Evolutionary conservation across 768 basidiomycete genomes (phyloP).

Genomic region (Serendipita indica): DNA sequence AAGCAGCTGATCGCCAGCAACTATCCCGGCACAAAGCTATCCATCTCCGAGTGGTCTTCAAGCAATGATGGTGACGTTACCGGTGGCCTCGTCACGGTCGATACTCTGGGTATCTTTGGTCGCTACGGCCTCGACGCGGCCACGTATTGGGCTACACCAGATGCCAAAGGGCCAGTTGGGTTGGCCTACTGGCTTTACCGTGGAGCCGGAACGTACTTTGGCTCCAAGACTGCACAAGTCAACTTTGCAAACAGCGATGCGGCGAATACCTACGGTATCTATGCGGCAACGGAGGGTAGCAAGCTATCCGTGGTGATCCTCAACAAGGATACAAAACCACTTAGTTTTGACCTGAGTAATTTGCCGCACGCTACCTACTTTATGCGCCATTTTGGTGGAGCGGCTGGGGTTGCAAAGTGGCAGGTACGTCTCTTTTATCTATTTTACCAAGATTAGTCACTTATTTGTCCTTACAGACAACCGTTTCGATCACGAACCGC

Average conservation of each 20-base stretch:
- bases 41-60: conserved; percentile 37
- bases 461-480: conserved; percentile 17
- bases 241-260: conserved; percentile 28
- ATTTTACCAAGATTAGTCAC: background rate
- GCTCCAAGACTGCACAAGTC: conserved; percentile 30
- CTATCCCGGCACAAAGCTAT: conserved; percentile 42
- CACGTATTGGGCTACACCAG: conserved; percentile 38
- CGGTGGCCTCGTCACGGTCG: conserved; percentile 37
- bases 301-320: conserved; percentile 32
- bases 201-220: conserved; percentile 38
- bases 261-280: conserved; percentile 28
- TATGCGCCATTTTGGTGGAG: conserved; percentile 39
- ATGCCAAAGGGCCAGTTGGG: conserved; percentile 33
- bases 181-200: conserved; percentile 42
- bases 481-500: conserved; percentile 22
- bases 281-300: conserved; percentile 31
- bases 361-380: conserved; percentile 37
- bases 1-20: conserved; percentile 31
- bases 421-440: conserved; percentile 25
- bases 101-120: conserved; percentile 38
- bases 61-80: conserved; percentile 36
- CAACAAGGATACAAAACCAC: conserved; percentile 34
- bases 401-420: conserved; percentile 38
- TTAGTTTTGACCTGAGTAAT: conserved; percentile 29
- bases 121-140: conserved; percentile 34